phyloP scores from a whole-genome alignment of 495 filamentous ascomycete species.

The Aspergillus funiculosus region DNA sequence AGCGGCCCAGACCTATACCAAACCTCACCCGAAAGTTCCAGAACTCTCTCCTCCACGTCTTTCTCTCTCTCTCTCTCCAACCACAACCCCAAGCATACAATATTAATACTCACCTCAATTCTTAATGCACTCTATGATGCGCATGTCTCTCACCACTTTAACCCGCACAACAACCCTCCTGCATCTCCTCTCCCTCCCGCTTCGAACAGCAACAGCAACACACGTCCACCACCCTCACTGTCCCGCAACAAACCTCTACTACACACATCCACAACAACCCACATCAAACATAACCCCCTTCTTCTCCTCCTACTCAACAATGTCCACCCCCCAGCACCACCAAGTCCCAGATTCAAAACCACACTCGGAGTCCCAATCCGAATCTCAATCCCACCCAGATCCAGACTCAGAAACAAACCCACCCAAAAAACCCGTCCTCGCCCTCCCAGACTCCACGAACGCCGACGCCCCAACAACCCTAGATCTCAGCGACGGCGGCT shows the following conservation, averaged over 20 bases:
- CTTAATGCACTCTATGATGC: conserved; percentile 10
- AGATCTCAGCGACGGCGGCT: conserved; percentile 43
- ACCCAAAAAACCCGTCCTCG: conserved; percentile 26
- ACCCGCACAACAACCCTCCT: conserved; percentile 29
- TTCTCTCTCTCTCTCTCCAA: conserved; percentile 1
- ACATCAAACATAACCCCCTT: background rate
- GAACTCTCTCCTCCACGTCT: conserved; percentile 23
- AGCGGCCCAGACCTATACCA: background rate
- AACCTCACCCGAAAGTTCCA: conserved; percentile 21
- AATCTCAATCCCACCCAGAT: conserved; percentile 8
- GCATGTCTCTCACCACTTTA: conserved; percentile 27
- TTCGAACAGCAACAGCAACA: conserved; percentile 12
- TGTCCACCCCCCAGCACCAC: conserved; percentile 8
- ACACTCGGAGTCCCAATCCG: conserved; percentile 7
- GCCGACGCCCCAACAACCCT: conserved; percentile 23
- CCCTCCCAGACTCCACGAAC: conserved; percentile 22
- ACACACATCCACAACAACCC: background rate
- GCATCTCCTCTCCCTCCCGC: conserved; percentile 21
- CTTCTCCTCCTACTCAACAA: conserved; percentile 10
- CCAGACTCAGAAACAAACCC: background rate
- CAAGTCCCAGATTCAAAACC: no score
- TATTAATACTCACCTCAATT: background rate
- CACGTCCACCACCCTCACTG: conserved; percentile 22
- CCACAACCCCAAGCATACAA: conserved; percentile 9
- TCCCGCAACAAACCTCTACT: conserved; percentile 9